Evolutionary conservation across 2,329 filamentous ascomycete species (phyloP).

Genomic region (Aspergillus sp.): DNA sequence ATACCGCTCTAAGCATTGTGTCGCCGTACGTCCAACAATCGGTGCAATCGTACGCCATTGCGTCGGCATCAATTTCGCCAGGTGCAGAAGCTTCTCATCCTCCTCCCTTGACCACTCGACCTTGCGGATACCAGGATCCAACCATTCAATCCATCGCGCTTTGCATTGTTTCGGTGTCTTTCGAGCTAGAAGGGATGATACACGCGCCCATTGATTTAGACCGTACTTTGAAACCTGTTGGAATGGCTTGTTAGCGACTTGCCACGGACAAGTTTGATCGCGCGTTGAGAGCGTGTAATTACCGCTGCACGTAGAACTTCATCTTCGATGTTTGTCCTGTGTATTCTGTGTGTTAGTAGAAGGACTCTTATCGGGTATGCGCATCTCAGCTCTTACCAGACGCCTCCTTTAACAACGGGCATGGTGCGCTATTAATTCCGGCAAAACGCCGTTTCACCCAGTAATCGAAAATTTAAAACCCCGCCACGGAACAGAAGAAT

Average conservation of each 20-base stretch:
- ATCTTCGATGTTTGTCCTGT: constrained; percentile 66
- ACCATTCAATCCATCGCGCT: constrained; percentile 95
- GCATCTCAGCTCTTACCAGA: constrained; percentile 41
- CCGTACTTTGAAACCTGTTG: constrained; percentile 76
- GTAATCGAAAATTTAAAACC: neutral
- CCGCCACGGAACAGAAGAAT: neutral
- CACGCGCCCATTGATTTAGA: constrained; percentile 95
- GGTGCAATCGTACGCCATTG: constrained; percentile 99
- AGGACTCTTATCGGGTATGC: neutral
- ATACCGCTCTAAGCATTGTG: constrained; percentile 94
- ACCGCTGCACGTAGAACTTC: constrained; percentile 92
- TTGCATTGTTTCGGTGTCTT: constrained; percentile 99
- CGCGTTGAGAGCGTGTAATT: constrained; percentile 9
- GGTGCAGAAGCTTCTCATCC: constrained; percentile 91
- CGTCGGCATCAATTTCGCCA: constrained; percentile 97
- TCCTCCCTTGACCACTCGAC: constrained; percentile 99
- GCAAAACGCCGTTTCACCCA: constrained; percentile 1
- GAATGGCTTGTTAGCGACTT: neutral
- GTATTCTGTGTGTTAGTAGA: constrained; percentile 2
- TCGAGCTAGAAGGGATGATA: constrained; percentile 90
- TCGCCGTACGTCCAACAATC: constrained; percentile 91
- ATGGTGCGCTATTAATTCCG: constrained; percentile 36
- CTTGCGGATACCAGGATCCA: constrained; percentile 96
- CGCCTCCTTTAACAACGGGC: constrained; percentile 61
- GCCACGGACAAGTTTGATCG: neutral